Evolutionary conservation across 2,329 filamentous ascomycete genomes (phyloP).

Genomic region (Xylaria sp.): DNA sequence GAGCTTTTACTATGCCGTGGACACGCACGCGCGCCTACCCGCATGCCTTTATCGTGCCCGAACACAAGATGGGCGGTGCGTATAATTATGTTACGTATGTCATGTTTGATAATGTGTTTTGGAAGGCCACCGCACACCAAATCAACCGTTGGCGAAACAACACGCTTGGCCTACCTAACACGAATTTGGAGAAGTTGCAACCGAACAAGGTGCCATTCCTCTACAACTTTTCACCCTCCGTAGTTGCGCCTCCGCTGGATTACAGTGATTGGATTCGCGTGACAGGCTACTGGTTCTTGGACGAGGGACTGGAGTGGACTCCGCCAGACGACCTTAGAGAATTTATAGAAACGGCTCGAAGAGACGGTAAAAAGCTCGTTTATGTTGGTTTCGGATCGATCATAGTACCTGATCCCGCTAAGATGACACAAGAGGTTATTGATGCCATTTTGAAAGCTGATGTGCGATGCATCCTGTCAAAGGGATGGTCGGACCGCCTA

Average conservation of each 20-base stretch:
- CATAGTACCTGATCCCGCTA: constrained; percentile 87
- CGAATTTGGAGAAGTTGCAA: constrained; percentile 89
- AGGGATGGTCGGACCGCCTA: constrained; percentile 92
- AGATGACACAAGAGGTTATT: constrained; percentile 91
- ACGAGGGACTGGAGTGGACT: constrained; percentile 75
- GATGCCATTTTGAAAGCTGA: constrained; percentile 91
- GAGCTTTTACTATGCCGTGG: constrained; percentile 99
- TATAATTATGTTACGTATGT: constrained; percentile 97
- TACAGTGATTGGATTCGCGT: constrained; percentile 98
- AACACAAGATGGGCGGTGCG: constrained; percentile 91
- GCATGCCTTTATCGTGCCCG: constrained; percentile 93
- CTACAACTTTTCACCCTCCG: constrained; percentile 95
- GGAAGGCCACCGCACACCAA: constrained; percentile 91
- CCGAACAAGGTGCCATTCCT: constrained; percentile 97
- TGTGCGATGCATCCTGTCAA: constrained; percentile 92
- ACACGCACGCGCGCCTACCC: constrained; percentile 94
- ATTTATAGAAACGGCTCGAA: constrained; percentile 86
- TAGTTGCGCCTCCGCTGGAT: constrained; percentile 93
- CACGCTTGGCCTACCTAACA: constrained; percentile 80
- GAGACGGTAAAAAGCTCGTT: constrained; percentile 88
- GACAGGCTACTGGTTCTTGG: constrained; percentile 97
- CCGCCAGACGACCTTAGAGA: constrained; percentile 79
- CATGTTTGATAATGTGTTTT: constrained; percentile 96
- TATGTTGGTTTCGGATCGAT: constrained; percentile 98
- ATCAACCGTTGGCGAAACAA: constrained; percentile 93